Conservation (phyloP, 2,329 filamentous ascomycete species). For the Exophiala bonariae region DNA sequence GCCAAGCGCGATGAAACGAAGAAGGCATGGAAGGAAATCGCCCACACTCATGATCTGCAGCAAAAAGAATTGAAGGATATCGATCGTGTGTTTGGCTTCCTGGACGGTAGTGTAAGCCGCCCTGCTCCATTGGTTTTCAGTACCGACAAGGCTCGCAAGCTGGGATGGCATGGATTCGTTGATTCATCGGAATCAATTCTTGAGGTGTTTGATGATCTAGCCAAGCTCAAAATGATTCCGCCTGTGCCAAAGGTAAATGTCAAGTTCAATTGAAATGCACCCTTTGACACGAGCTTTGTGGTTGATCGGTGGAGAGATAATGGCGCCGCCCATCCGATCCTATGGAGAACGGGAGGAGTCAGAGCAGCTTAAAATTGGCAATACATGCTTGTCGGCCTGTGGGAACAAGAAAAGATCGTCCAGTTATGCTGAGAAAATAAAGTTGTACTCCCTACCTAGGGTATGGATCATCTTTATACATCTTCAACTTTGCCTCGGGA, state of each 20-base stretch:
- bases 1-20: conserved; percentile 44
- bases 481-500: no score
- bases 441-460: no score
- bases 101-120: conserved; percentile 41
- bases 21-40: conserved; percentile 47
- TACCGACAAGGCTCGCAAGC: conserved; percentile 33
- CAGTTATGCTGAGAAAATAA: no score
- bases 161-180: conserved; percentile 37
- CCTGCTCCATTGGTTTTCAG: conserved; percentile 33
- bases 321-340: no score
- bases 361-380: no score
- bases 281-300: no score
- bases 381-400: no score
- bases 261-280: conserved; percentile 19
- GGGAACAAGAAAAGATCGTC: no score
- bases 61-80: conserved; percentile 45
- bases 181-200: conserved; percentile 34
- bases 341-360: no score
- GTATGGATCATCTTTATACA: no score
- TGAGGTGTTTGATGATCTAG: conserved; percentile 24
- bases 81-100: conserved; percentile 48
- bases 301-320: no score
- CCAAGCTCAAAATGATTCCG: conserved; percentile 25
- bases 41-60: conserved; percentile 40
- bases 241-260: conserved; percentile 24